A percentile compares a stretch with the other conserved stretches of the same genome.
These are phyloP conservation scores for Arabidopsis suecica DNA, from an alignment of 345 rosid species.

Conservation along the genomic window DNA sequence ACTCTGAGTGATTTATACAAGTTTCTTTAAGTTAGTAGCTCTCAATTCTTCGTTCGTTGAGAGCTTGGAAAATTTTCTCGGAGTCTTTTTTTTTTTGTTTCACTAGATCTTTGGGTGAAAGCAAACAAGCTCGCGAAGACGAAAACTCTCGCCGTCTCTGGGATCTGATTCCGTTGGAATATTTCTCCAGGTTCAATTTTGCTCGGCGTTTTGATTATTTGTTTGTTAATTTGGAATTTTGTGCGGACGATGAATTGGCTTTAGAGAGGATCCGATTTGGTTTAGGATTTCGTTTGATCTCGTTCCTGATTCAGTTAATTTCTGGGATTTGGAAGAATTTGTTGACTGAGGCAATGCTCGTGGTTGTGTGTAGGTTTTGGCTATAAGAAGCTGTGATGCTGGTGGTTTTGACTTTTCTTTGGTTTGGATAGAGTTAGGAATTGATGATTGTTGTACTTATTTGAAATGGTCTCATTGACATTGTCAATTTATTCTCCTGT, in stretches of 20 bases:
- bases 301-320: background rate
- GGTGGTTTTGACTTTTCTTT: constrained; percentile 35
- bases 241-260: too few species aligned
- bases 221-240: background rate
- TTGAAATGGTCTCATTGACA: constrained; percentile 15
- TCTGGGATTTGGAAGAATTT: constrained; percentile 21
- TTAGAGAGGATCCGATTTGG: constrained; percentile 25
- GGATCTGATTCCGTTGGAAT: constrained; percentile 8
- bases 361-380: constrained; percentile 9
- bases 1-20: background rate
- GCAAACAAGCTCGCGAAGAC: constrained; percentile 35
- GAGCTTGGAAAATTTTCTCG: background rate
- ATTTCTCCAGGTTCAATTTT: constrained; percentile 32
- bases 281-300: background rate
- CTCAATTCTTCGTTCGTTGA: constrained; percentile 29
- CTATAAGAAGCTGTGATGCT: constrained; percentile 7
- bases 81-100: background rate
- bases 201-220: background rate
- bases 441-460: background rate
- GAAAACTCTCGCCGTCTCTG: background rate
- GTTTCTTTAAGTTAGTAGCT: constrained; percentile 21
- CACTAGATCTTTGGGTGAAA: constrained; percentile 35
- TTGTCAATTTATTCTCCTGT: constrained; percentile 8
- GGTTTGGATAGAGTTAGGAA: background rate
- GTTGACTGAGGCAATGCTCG: constrained; percentile 37